phyloP scores from a whole-genome alignment of 2,329 filamentous ascomycete genomes.

The Cytospora mali region DNA sequence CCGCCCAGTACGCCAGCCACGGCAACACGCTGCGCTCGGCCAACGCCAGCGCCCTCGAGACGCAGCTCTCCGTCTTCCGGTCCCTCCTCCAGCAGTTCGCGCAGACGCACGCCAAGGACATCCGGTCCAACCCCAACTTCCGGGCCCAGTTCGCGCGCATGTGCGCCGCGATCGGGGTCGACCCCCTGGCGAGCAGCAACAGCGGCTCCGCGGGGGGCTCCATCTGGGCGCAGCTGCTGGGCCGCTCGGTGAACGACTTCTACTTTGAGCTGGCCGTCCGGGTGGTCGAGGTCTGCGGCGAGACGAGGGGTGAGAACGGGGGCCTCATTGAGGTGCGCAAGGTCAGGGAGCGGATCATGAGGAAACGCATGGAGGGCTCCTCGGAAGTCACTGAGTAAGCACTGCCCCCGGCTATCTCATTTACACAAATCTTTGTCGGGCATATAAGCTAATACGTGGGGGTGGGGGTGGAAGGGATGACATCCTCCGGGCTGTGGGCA shows the following conservation, averaged over 20 bases:
- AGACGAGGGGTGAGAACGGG: constrained; percentile 87
- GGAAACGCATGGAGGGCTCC: constrained; percentile 73
- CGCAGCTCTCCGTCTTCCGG: constrained; percentile 94
- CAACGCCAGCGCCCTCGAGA: constrained; percentile 84
- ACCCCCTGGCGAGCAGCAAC: constrained; percentile 78
- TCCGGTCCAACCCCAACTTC: constrained; percentile 92
- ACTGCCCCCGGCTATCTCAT: constrained; percentile 34
- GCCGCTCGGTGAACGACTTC: constrained; percentile 92
- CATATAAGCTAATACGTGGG: constrained; percentile 1
- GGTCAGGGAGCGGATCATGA: constrained; percentile 74
- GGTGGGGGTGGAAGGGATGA: constrained; percentile 67
- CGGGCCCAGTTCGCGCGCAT: constrained; percentile 97
- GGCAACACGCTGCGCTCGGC: constrained; percentile 82
- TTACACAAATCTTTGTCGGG: too few relatives aligned
- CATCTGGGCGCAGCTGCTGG: constrained; percentile 91
- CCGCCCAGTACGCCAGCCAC: constrained; percentile 87
- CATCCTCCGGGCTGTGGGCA: constrained; percentile 84
- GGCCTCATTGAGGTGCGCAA: constrained; percentile 85
- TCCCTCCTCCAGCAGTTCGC: constrained; percentile 94
- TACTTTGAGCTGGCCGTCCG: constrained; percentile 98
- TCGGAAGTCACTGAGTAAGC: constrained; percentile 81
- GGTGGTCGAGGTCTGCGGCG: constrained; percentile 88
- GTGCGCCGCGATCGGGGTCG: constrained; percentile 95
- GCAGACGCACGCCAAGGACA: constrained; percentile 91
- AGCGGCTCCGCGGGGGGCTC: constrained; percentile 55